Conservation (phyloP, 805 yeast species). For the Wickerhamomyces bovis region DNA sequence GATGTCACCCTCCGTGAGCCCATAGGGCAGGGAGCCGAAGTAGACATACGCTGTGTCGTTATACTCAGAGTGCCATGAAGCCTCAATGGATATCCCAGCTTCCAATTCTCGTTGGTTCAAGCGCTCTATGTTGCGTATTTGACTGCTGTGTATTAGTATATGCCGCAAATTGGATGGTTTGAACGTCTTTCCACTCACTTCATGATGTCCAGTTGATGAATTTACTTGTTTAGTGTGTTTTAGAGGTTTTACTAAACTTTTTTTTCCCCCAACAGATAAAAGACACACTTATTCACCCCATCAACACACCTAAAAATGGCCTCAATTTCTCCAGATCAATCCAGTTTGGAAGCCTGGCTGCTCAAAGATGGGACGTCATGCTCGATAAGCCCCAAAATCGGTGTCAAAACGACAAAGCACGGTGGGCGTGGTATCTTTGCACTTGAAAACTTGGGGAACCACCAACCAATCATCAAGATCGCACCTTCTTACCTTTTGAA, state of each 20-base stretch:
- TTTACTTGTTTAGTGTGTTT: too few relatives aligned
- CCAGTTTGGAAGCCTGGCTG: conserved; percentile 6
- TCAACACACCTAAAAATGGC: background rate
- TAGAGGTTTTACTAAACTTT: too few relatives aligned
- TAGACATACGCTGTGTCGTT: conserved; percentile 53
- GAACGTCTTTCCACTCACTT: background rate
- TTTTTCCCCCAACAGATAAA: too few relatives aligned
- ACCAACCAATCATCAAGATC: conserved; percentile 46
- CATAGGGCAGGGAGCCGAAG: conserved; percentile 65
- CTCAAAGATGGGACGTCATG: background rate
- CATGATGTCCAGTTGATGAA: background rate
- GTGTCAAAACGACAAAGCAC: conserved; percentile 27
- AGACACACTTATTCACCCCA: too few relatives aligned
- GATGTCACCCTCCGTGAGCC: conserved; percentile 69
- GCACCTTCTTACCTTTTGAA: conserved; percentile 57
- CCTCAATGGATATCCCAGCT: conserved; percentile 47
- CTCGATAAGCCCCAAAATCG: background rate
- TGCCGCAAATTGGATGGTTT: too few relatives aligned
- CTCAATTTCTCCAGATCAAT: background rate
- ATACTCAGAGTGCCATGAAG: conserved; percentile 90
- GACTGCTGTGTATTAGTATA: background rate
- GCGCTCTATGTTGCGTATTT: background rate
- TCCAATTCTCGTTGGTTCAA: conserved; percentile 65
- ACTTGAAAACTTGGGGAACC: conserved; percentile 26
- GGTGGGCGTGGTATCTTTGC: conserved; percentile 66